Base-by-base conservation (phyloP, 2,329 filamentous ascomycete species). In the Penicillium oxalicum region DNA sequence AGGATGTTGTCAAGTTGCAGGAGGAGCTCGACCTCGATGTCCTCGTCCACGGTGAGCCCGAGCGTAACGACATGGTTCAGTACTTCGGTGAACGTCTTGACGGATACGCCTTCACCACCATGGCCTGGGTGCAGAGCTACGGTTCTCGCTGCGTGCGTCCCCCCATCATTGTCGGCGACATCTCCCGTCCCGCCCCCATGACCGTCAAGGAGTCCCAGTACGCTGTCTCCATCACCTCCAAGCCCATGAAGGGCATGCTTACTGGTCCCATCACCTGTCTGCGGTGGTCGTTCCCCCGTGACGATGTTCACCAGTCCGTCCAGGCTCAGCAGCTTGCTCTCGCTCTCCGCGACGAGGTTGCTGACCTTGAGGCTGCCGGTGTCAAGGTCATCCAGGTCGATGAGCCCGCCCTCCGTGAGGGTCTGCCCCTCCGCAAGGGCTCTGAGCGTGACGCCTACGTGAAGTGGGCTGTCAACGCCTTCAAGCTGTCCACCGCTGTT, bases 231-330 rank as follows among this genome's bases (percentile, higher is more conserved):
- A 83, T 96, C 74, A 91, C 91, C 72, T 91, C 87, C 80, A 97
- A 96, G 84, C 91, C 93, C 76, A 97, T 98, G 93, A 98, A 98
- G 88, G 93, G 93, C 74, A 98, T 98, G 93, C 84, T 98, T 71
- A 98, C 93, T 74, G 93, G 93, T 53, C 93, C 93, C 63, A 94
- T 98, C 78, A 98, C 93, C 68, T 98, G 93, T 78, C 80, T 98
- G 65, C 87, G 93, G 74, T 98, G 93, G 93, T 98, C 93, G 54
- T 98, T 97, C 88, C 93, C 93, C 66, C 93, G 93, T 88, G 91
- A 96, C 71, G 93, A 98, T 70, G 88, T 98, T 56, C 93, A 98
- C 81, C 93, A 98, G 82, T 96, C 91, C 51, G 86, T 97, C 66
- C 93, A 98, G 80, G 93, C 93, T 70, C 87, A 96, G 80, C 93